Evolutionary conservation across 1,284 basidiomycete genomes (phyloP).

Genomic region (Tranzscheliella williamsii): DNA sequence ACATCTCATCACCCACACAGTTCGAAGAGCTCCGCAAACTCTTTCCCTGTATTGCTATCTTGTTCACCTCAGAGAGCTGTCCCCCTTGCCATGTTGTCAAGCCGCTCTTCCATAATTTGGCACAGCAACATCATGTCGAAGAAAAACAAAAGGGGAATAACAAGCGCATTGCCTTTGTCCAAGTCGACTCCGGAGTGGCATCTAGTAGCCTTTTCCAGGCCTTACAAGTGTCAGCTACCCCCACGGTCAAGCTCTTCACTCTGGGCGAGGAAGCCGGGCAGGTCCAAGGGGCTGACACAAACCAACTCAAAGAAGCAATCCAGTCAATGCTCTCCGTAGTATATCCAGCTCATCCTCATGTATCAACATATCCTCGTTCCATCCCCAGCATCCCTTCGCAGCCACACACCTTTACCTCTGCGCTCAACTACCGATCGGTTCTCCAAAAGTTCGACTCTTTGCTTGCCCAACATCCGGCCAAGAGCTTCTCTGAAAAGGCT

Average conservation of each 20-base stretch:
- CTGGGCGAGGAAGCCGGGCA: conserved; percentile 62
- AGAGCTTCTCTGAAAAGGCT: conserved; percentile 39
- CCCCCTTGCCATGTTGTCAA: conserved; percentile 70
- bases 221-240: conserved; percentile 73
- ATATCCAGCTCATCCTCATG: conserved; percentile 74
- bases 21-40: conserved; percentile 40
- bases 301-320: conserved; percentile 71
- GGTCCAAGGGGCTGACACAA: conserved; percentile 73
- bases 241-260: conserved; percentile 76
- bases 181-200: conserved; percentile 54
- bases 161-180: conserved; percentile 48
- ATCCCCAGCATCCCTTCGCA: conserved; percentile 67
- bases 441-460: conserved; percentile 70
- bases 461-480: conserved; percentile 65
- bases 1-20: conserved; percentile 11
- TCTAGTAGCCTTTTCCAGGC: conserved; percentile 18
- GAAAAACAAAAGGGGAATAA: conserved; percentile 9
- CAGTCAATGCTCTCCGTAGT: conserved; percentile 74
- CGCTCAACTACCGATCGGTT: conserved; percentile 72
- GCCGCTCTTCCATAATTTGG: conserved; percentile 69
- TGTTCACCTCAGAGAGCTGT: conserved; percentile 70
- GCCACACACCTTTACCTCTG: conserved; percentile 75
- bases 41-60: conserved; percentile 69
- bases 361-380: conserved; percentile 66
- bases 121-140: conserved; percentile 64